A percentile compares a stretch with the other conserved stretches of the same genome.
Conservation (phyloP, 1,284 basidiomycete genomes). For the Sanghuangporus weigelae region DNA sequence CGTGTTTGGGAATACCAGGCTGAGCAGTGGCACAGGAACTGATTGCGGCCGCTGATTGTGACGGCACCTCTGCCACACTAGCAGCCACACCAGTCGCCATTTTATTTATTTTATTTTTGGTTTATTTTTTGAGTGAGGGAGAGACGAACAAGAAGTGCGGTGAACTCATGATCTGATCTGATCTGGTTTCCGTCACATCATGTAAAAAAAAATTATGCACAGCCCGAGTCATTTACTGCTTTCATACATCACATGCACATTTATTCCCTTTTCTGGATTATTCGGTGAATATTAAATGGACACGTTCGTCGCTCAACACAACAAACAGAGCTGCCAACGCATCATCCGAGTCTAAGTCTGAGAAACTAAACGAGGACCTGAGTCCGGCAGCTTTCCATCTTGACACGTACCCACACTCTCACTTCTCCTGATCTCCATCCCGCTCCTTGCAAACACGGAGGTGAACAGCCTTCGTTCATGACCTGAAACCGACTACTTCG, state of each 20-base stretch:
- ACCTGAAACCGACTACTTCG: not conserved
- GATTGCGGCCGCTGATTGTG: constrained; percentile 11
- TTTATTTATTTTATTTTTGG: not conserved
- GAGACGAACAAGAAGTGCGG: not conserved
- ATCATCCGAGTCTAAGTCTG: not conserved
- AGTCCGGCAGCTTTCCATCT: not conserved
- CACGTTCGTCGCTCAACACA: not conserved
- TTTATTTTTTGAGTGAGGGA: not conserved
- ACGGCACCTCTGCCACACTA: not conserved
- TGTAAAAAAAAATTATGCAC: not conserved
- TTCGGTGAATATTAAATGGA: not conserved
- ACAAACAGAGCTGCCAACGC: not conserved
- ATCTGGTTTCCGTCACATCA: not conserved
- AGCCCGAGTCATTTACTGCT: not conserved
- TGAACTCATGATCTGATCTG: not conserved
- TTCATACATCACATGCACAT: not conserved
- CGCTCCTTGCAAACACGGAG: too few species aligned
- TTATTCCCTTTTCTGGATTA: not conserved
- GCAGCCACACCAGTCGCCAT: not conserved
- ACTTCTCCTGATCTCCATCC: not conserved
- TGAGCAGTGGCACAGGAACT: not conserved
- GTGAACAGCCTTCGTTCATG: not conserved
- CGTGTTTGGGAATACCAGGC: not conserved
- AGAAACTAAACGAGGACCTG: not conserved
- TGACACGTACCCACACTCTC: not conserved